Conservation (phyloP, 345 rosid genomes). For the Alliaria petiolata region DNA sequence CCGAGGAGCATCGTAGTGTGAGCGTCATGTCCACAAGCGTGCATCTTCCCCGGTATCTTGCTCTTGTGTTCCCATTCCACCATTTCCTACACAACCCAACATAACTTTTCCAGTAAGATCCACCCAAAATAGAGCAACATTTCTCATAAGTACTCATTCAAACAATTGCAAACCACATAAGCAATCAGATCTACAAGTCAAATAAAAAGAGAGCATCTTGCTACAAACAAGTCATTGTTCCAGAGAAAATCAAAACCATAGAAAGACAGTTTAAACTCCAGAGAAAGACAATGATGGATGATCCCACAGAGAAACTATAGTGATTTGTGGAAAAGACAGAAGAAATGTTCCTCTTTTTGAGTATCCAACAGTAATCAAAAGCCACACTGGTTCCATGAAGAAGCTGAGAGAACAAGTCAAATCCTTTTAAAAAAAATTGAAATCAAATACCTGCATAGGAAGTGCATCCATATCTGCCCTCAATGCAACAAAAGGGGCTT, state of each 20-base stretch:
- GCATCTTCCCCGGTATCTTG: constrained; percentile 78
- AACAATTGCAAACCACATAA: background rate
- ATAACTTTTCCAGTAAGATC: background rate
- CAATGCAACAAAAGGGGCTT: constrained; percentile 83
- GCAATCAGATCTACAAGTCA: background rate
- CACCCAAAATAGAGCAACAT: constrained; percentile 2
- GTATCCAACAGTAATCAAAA: background rate
- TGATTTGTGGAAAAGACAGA: too few species aligned
- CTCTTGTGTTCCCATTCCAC: constrained; percentile 92
- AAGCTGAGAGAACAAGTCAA: background rate
- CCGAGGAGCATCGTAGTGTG: constrained; percentile 87
- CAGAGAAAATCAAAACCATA: background rate
- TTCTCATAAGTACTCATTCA: too few species aligned
- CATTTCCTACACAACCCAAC: constrained; percentile 57
- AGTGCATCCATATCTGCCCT: constrained; percentile 99
- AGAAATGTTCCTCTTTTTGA: background rate
- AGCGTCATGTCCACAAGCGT: constrained; percentile 89
- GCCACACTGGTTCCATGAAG: background rate
- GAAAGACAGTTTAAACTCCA: too few species aligned
- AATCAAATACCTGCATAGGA: constrained; percentile 56
- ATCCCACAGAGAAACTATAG: background rate
- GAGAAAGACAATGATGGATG: background rate
- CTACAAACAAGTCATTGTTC: background rate
- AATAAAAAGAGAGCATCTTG: background rate
- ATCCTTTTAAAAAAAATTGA: background rate